Evolutionary conservation across 169 alveolate genomes (phyloP).

Genomic region (Cryptosporidium felis): DNA sequence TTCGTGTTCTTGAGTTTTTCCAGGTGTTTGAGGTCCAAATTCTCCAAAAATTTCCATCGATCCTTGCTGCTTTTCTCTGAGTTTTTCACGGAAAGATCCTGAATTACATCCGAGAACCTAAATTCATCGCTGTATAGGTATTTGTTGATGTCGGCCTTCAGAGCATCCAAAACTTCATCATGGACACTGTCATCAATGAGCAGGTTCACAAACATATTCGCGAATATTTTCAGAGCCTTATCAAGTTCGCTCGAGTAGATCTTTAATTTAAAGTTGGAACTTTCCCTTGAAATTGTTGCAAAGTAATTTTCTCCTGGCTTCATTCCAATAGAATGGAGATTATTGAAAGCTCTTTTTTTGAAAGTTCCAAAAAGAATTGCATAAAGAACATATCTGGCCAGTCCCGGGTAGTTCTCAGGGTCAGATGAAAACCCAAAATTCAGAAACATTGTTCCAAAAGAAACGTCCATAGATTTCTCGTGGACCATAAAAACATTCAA

Average conservation of each 20-base stretch:
- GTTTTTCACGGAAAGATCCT: not conserved
- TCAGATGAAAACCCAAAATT: constrained; percentile 25
- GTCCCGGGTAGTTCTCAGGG: constrained; percentile 28
- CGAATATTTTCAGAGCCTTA: constrained; percentile 10
- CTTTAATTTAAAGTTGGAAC: not conserved
- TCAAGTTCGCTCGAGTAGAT: constrained; percentile 1
- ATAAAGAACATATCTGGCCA: constrained; percentile 36
- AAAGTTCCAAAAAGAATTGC: not conserved
- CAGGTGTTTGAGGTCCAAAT: not conserved
- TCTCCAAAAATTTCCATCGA: not conserved
- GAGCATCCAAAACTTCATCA: not conserved
- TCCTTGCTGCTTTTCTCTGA: not conserved
- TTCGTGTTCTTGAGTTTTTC: not conserved
- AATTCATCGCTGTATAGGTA: not conserved
- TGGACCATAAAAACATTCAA: constrained; percentile 29
- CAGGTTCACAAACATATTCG: constrained; percentile 7
- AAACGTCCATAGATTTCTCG: not conserved
- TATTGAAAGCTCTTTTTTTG: not conserved
- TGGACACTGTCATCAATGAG: not conserved
- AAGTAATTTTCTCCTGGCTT: not conserved
- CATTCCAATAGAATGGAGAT: not conserved
- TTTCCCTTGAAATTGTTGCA: not conserved
- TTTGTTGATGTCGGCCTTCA: not conserved
- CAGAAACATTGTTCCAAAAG: not conserved
- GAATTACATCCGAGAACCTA: constrained; percentile 10